Percentiles rank a stretch among this genome's conserved stretches.
Evolutionary conservation across 805 yeast species (phyloP).

Genomic region (Starmerella powellii): DNA sequence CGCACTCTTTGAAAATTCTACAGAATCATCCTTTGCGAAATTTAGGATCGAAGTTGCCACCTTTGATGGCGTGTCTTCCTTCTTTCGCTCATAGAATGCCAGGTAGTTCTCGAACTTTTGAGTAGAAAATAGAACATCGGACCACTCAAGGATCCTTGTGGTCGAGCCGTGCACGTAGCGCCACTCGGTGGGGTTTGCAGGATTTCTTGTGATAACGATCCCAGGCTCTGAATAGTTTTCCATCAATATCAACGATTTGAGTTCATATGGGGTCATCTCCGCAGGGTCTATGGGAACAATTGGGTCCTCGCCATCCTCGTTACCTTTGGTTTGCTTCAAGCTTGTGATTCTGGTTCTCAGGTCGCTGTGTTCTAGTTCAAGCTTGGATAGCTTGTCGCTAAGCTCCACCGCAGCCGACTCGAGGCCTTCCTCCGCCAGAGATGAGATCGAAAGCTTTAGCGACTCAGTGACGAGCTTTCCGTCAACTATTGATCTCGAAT

Average conservation of each 20-base stretch:
- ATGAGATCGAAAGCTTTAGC: no score
- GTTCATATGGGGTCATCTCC: neutral
- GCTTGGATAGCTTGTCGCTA: no score
- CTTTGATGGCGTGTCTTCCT: neutral
- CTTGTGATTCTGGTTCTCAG: no score
- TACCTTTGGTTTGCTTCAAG: no score
- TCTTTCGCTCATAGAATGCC: conserved; percentile 6
- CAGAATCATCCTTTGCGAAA: conserved; percentile 5
- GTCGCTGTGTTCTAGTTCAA: no score
- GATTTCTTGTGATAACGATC: neutral
- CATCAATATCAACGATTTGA: neutral
- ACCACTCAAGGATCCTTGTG: neutral
- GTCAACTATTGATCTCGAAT: neutral
- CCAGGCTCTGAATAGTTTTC: neutral
- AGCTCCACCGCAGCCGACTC: no score
- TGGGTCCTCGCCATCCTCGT: no score
- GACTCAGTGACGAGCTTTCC: neutral
- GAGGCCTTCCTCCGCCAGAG: no score
- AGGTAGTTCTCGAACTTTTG: conserved; percentile 1
- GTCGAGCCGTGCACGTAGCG: neutral
- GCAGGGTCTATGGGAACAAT: no score
- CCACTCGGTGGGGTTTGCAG: neutral
- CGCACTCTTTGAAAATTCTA: neutral
- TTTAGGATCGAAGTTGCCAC: conserved; percentile 7
- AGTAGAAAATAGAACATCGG: conserved; percentile 2